Evolutionary conservation across 176 grass and related monocot genomes (phyloP), one percentile per base, ranked within the genome.

Genomic region (Miscanthus lutarioriparius): DNA sequence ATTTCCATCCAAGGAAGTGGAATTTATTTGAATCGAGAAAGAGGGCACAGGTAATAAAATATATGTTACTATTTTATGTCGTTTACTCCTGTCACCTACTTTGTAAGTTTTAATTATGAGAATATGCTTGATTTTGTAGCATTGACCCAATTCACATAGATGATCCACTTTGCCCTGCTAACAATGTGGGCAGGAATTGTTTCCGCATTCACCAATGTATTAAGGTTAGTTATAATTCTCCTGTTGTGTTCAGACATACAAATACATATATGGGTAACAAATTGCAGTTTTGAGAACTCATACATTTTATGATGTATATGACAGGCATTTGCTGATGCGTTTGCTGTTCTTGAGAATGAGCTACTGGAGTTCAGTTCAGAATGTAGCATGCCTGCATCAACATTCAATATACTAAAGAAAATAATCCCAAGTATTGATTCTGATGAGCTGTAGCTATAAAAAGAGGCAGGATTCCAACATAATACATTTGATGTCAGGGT

Each of bases 101-200:
- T 28, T 87, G 30, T 23, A 87, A 66, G 67, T 86, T 83, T 83
- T 68, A 28, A 19, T 17, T 51, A 32, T 51, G 44, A 51, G 48
- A 74, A 67, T 67, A 70, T 83, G 54, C 25, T 78, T 33, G 32
- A 74, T 87, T 90, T 87, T 90, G 73, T 86, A 95, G 96, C 86
- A 98, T 98, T 75, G 96, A 98, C 82, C 96, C 93, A 51, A 95
- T 98, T 87, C 96, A 98, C 71, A 95, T 98, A 85, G 93, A 98
- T 62, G 96, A 98, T 80, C 96, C 96, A 84, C 89, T 95, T 74
- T 94, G 92, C 79, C 91, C 87, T 75, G 77, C 87, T 67, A 98
- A 98, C 75, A 98, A 98, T 87, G 93, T 98, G 15, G 96, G 96
- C 13, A 93, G 96, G 77, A 98, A 98, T 78, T 98, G 96, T 92